phyloP scores from a whole-genome alignment of 2,329 filamentous ascomycete species.

The Chrysosphaeria jannelii region DNA sequence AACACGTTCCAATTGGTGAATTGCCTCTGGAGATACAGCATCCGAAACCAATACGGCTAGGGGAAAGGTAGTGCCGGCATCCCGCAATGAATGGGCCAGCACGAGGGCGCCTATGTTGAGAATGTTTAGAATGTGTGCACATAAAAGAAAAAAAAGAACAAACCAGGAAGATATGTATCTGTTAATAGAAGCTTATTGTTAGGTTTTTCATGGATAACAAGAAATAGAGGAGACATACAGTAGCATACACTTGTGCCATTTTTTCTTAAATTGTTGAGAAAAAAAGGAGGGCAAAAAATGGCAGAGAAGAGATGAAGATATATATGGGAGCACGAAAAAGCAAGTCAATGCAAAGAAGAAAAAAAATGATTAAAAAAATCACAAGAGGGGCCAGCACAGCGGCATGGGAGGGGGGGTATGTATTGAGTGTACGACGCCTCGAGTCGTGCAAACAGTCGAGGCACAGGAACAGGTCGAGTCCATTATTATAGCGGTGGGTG shows the following conservation, averaged over 20 bases:
- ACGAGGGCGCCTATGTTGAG: slow-evolving; percentile 54
- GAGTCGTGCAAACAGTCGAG: no score
- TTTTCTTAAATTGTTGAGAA: no score
- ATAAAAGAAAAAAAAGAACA: slow-evolving; percentile 4
- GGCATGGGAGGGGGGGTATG: no score
- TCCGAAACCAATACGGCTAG: slow-evolving; percentile 68
- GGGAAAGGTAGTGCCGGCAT: slow-evolving; percentile 65
- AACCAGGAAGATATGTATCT: slow-evolving; percentile 81
- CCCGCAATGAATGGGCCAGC: slow-evolving; percentile 75
- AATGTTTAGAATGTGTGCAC: slow-evolving; percentile 1
- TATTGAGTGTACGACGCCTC: no score
- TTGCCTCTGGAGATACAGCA: slow-evolving; percentile 40
- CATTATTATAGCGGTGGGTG: no score
- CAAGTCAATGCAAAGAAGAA: not conserved
- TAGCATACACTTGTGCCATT: no score
- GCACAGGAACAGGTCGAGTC: no score
- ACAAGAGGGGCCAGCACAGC: no score
- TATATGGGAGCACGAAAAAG: not conserved
- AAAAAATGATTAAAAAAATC: no score
- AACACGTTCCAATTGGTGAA: slow-evolving; percentile 51
- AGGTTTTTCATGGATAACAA: no score
- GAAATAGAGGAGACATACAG: no score
- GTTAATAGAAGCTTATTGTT: slow-evolving; percentile 82
- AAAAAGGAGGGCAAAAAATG: no score
- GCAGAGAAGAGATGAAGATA: not conserved